A percentile compares a stretch with the other conserved stretches of the same genome.
phyloP scores from a whole-genome alignment of 177 flowering plant genomes.

The Vitis hybrid region DNA sequence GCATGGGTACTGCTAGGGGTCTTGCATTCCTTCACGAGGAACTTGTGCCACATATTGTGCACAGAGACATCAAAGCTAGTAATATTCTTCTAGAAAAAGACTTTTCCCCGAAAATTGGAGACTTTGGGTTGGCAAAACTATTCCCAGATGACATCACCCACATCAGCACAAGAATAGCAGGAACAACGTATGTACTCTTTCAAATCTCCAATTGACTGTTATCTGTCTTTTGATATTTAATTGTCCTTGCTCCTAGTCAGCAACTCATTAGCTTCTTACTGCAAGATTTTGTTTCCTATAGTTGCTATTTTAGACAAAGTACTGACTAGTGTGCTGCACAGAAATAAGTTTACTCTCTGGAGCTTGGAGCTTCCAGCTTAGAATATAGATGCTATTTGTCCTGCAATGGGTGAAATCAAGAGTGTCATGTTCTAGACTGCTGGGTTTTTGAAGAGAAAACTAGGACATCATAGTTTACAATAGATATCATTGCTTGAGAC shows the following conservation, averaged over 20 bases:
- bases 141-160: conserved; percentile 86
- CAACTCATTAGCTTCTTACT: not conserved
- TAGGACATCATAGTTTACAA: too few relatives aligned
- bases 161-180: conserved; percentile 85
- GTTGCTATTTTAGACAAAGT: not conserved
- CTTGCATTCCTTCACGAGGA: conserved; percentile 84
- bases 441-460: too few relatives aligned
- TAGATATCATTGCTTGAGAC: too few relatives aligned
- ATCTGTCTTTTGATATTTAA: conserved; percentile 3
- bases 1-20: conserved; percentile 70
- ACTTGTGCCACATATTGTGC: conserved; percentile 74
- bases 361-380: too few relatives aligned
- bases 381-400: too few relatives aligned
- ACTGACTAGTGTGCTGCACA: too few relatives aligned
- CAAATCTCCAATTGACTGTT: conserved; percentile 1
- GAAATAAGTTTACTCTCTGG: too few relatives aligned
- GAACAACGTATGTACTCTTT: conserved; percentile 70
- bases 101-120: conserved; percentile 76
- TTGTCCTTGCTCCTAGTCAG: conserved; percentile 2
- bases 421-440: too few relatives aligned
- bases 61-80: conserved; percentile 87
- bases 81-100: conserved; percentile 74
- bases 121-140: conserved; percentile 87
- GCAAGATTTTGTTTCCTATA: not conserved
- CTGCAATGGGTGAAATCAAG: too few relatives aligned